Base-by-base conservation (phyloP, 106 monocot species). In the Gastrodia elata region DNA sequence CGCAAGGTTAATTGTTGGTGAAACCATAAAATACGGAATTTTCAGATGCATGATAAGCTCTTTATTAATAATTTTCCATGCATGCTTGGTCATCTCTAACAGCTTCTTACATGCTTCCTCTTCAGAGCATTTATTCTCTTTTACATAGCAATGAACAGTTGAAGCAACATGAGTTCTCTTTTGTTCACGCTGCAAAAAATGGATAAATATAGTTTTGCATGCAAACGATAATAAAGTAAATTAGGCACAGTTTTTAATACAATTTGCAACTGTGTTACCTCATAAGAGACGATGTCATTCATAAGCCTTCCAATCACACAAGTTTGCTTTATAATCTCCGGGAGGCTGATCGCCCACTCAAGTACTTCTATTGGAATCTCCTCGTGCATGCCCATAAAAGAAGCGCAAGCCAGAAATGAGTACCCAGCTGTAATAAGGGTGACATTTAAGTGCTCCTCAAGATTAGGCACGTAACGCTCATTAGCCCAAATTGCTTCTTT, bases 341-440 rank as follows among this genome's bases (percentile, higher is more conserved):
- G 67, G 20, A 67, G 9, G 18, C 67, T 36, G 0, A n/a, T n/a
- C 16, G 38, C 37, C 67, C 67, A 67, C 35, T 67, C 67, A 67
- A 67, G 38, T 0, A 38, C 20, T 0, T 35, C 36, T 36, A 20
- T 35, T 37, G 67, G 28, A n/a, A 67, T 67, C 0, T 1, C 6
- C 37, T 36, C 67, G 8, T 67, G 7, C 67, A 67, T 67, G 4
- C 67, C 67, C 4, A 67, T 67, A 67, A 16, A 67, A 38, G 67
- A 36, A 0, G 67, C 67, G 38, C 67, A 67, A 20, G 67, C 38
- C 6, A 67, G 67, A 67, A 67, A 37, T 20, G 36, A 67, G n/a
- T 67, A 67, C 8, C 67, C 36, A 67, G 67, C 36, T 37, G 37
- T 67, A 20, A 67, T 0, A n/a, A 67, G 36, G 4, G 67, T 32